These are phyloP conservation scores for Pythium volutum DNA, from an alignment of 352 stramenopile species.

Conservation along the genomic window DNA sequence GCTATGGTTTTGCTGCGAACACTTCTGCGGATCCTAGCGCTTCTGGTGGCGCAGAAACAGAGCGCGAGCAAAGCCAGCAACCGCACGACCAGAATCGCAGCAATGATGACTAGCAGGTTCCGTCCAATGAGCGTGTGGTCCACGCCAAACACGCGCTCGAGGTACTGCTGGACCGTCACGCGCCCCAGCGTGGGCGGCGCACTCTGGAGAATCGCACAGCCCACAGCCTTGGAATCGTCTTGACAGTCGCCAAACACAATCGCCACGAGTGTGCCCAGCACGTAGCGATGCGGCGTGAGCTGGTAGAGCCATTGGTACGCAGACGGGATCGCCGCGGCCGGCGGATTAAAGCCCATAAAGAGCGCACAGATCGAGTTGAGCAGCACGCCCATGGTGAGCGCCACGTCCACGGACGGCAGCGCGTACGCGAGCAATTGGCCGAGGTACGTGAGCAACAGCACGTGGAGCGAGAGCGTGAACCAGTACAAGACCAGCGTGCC, in stretches of 20 bases:
- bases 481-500: conserved; percentile 53
- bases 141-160: conserved; percentile 48
- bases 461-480: conserved; percentile 51
- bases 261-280: conserved; percentile 38
- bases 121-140: conserved; percentile 46
- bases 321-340: conserved; percentile 39
- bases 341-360: conserved; percentile 55
- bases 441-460: conserved; percentile 64
- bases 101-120: conserved; percentile 34
- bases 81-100: conserved; percentile 36
- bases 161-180: conserved; percentile 47
- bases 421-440: conserved; percentile 69
- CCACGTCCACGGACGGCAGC: conserved; percentile 39
- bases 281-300: conserved; percentile 44
- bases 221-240: too few species aligned
- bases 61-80: conserved; percentile 34
- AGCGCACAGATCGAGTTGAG: conserved; percentile 51
- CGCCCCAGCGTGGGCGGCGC: conserved; percentile 24
- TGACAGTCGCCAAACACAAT: conserved; percentile 40
- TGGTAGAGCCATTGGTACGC: conserved; percentile 63
- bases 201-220: conserved; percentile 28
- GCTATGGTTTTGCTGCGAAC: too few species aligned
- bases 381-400: conserved; percentile 31
- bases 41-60: conserved; percentile 39
- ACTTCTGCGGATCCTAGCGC: too few species aligned